Evolutionary conservation across 768 basidiomycete genomes (phyloP).

Genomic region (Boletus bicolor): DNA sequence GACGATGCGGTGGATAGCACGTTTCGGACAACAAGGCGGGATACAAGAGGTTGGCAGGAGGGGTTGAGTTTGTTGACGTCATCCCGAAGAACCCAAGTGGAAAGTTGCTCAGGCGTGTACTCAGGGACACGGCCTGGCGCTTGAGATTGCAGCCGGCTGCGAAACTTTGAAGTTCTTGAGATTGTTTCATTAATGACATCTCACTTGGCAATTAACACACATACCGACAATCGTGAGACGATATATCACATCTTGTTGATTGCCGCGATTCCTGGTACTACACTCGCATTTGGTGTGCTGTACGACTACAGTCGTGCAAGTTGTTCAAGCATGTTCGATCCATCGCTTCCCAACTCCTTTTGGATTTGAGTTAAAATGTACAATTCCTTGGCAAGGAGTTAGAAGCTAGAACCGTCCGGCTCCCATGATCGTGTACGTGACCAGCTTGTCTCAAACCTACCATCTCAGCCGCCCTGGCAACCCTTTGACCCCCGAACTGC

Average conservation of each 20-base stretch:
- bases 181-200: background rate
- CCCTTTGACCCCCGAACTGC: background rate
- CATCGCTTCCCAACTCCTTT: too few relatives aligned
- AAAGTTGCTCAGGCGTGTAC: slow-evolving; percentile 56
- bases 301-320: too few relatives aligned
- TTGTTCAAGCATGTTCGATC: too few relatives aligned
- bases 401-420: background rate
- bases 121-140: slow-evolving; percentile 48
- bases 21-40: slow-evolving; percentile 55
- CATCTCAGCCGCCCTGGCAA: background rate
- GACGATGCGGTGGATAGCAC: slow-evolving; percentile 36
- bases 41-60: slow-evolving; percentile 62
- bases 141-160: slow-evolving; percentile 10
- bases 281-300: too few relatives aligned
- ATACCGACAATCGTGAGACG: slow-evolving; percentile 8
- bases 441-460: background rate
- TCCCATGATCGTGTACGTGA: background rate
- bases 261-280: too few relatives aligned
- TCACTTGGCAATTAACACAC: background rate
- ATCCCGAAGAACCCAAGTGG: slow-evolving; percentile 73
- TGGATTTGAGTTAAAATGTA: background rate
- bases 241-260: background rate
- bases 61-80: slow-evolving; percentile 57
- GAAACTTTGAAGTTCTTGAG: slow-evolving; percentile 25
- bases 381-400: background rate